These are phyloP conservation scores for Lentinula raphanica DNA, from an alignment of 768 basidiomycete species.

Conservation along the genomic window DNA sequence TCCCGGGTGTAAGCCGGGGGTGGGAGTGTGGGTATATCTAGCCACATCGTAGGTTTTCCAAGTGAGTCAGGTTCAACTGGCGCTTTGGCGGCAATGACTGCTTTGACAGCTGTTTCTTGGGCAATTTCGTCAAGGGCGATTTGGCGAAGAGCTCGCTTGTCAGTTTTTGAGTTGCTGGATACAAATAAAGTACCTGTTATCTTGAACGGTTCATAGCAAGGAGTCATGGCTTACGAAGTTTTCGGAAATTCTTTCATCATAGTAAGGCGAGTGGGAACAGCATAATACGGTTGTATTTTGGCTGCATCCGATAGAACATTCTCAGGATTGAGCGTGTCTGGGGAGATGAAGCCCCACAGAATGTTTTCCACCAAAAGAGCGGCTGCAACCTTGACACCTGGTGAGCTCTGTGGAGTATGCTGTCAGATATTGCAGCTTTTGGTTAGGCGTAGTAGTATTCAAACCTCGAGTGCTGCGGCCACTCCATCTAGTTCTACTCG, in stretches of 20 bases:
- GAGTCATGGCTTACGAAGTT: conserved; percentile 37
- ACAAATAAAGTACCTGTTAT: neutral
- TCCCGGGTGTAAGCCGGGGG: conserved; percentile 19
- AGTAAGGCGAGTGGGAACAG: conserved; percentile 44
- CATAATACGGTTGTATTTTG: conserved; percentile 56
- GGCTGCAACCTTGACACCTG: conserved; percentile 39
- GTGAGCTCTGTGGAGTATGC: conserved; percentile 27
- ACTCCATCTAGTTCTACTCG: conserved; percentile 63
- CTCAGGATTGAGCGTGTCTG: conserved; percentile 28
- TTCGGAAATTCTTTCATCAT: conserved; percentile 44
- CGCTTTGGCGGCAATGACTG: neutral
- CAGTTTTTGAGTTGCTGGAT: conserved; percentile 45
- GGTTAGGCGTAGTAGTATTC: conserved; percentile 11
- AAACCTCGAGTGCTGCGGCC: conserved; percentile 53
- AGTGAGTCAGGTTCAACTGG: conserved; percentile 10
- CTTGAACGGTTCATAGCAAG: neutral
- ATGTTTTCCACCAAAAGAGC: conserved; percentile 47
- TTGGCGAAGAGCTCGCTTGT: conserved; percentile 40
- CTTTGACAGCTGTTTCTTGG: neutral
- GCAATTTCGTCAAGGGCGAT: conserved; percentile 23
- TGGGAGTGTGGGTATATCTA: conserved; percentile 17
- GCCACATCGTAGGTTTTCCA: conserved; percentile 16
- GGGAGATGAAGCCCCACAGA: conserved; percentile 54
- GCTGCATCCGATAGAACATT: conserved; percentile 39
- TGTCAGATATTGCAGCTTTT: conserved; percentile 6